Base-by-base conservation (phyloP, 2,329 filamentous ascomycete genomes). In the Cladophialophora psammophila region DNA sequence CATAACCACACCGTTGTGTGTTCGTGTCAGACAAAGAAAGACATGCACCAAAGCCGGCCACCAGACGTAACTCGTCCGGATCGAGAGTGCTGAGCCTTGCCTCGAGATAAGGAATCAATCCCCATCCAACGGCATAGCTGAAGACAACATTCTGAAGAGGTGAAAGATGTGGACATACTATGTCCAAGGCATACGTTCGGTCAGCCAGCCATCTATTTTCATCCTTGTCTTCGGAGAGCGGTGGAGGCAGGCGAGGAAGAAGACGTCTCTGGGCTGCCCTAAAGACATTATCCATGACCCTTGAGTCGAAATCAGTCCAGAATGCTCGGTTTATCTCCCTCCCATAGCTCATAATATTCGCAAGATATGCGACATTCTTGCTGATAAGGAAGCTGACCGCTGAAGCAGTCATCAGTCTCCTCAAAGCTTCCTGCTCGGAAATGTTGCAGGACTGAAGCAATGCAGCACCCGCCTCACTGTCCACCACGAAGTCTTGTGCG, bases 401-500 rank as follows among this genome's bases (percentile, higher is more conserved):
- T 4, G 40, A 18, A n/a, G 40, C 10, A 31, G 34, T 3, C 57
- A 60, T 60, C 38, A 48, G 26, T 9, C 35, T 8, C 13, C 26
- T 20, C 5, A 58, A 20, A 13, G 57, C 57, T 5, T 60, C 57
- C 34, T 50, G 38, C 1, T 60, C 31, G 31, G 40, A 50, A 26
- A 48, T 36, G 38, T 26, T 15, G 34, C 57, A 50, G 26, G 57
- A 35, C 15, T 20, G 38, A n/a, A 60, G 38, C 20, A 60, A 20
- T 13, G 57, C 57, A 34, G 15, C 57, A 35, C 57, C 57, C 7
- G 18, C 20, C 34, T 50, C 31, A 20, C 31, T 60, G 8, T 60
- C 57, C 26, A 60, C 38, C 13, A 66, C 42, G 20, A 66, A 66
- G 35, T 62, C 59, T 59, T 54, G 58, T 9, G 42, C 64, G 20